These are phyloP conservation scores for Talaromyces marneffei DNA, from an alignment of 2,329 filamentous ascomycete genomes.

Conservation along the genomic window DNA sequence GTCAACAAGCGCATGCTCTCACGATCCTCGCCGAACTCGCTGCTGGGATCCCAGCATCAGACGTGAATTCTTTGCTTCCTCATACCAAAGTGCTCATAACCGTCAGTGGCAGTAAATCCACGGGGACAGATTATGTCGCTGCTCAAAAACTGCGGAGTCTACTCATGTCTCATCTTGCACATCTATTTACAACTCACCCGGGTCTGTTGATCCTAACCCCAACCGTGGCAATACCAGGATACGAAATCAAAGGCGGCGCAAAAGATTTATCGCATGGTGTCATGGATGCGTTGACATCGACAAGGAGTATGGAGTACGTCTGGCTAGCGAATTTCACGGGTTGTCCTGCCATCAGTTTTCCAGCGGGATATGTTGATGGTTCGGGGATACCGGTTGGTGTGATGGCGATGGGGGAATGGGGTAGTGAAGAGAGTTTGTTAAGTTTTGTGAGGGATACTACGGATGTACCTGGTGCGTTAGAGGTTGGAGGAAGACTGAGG, in stretches of 20 bases:
- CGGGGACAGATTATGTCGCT: constrained; percentile 64
- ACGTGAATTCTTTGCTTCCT: constrained; percentile 54
- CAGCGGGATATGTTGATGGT: constrained; percentile 62
- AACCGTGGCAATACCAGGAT: constrained; percentile 69
- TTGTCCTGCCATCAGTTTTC: constrained; percentile 66
- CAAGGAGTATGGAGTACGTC: constrained; percentile 79
- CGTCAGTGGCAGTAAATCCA: constrained; percentile 56
- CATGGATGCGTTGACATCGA: constrained; percentile 64
- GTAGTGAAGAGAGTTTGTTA: constrained; percentile 48
- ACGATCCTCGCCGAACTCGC: constrained; percentile 70
- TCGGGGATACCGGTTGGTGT: constrained; percentile 45
- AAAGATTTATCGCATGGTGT: constrained; percentile 59
- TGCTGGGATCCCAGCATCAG: constrained; percentile 44
- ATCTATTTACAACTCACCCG: constrained; percentile 63
- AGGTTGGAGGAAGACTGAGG: constrained; percentile 21
- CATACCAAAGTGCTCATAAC: constrained; percentile 66
- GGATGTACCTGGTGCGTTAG: not conserved
- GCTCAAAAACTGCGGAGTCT: constrained; percentile 68
- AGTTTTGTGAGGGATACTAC: constrained; percentile 45
- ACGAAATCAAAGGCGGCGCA: constrained; percentile 59
- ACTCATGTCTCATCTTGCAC: constrained; percentile 71
- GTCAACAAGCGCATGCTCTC: constrained; percentile 69
- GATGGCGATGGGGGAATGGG: constrained; percentile 53
- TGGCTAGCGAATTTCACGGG: constrained; percentile 81
- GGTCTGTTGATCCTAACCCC: constrained; percentile 75